phyloP scores from a whole-genome alignment of 768 basidiomycete species.

The Pisolithus orientalis region DNA sequence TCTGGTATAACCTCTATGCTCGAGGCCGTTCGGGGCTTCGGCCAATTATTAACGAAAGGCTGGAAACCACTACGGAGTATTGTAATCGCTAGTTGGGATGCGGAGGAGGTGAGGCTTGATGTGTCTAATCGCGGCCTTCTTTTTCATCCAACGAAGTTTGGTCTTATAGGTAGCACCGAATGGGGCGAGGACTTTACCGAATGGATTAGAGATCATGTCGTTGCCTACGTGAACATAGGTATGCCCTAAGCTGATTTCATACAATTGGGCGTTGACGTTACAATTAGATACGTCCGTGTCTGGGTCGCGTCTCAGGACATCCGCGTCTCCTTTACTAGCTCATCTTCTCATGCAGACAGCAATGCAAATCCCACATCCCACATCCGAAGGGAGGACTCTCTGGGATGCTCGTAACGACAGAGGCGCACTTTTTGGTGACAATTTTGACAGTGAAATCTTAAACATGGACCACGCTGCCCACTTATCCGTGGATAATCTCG shows the following conservation, averaged over 20 bases:
- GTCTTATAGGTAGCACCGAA: constrained; percentile 56
- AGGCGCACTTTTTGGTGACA: constrained; percentile 34
- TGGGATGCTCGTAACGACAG: constrained; percentile 71
- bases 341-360: constrained; percentile 67
- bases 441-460: constrained; percentile 23
- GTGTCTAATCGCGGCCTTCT: not conserved
- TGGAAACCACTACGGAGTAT: constrained; percentile 83
- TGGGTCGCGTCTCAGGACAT: constrained; percentile 43
- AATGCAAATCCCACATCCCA: constrained; percentile 68
- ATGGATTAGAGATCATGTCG: constrained; percentile 50
- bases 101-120: constrained; percentile 44
- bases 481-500: constrained; percentile 10
- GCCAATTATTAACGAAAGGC: constrained; percentile 56
- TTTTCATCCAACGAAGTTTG: constrained; percentile 28
- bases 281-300: constrained; percentile 40
- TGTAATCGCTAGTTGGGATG: constrained; percentile 71
- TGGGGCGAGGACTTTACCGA: constrained; percentile 62
- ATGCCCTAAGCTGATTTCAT: constrained; percentile 3
- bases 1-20: constrained; percentile 76
- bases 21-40: constrained; percentile 74
- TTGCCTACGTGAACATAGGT: constrained; percentile 59
- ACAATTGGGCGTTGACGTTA: not conserved
- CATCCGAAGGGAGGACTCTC: constrained; percentile 53
- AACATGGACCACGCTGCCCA: constrained; percentile 19
- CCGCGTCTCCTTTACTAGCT: constrained; percentile 77